Conservation (phyloP, 495 filamentous ascomycete species). For the Talaromyces trachyspermus region DNA sequence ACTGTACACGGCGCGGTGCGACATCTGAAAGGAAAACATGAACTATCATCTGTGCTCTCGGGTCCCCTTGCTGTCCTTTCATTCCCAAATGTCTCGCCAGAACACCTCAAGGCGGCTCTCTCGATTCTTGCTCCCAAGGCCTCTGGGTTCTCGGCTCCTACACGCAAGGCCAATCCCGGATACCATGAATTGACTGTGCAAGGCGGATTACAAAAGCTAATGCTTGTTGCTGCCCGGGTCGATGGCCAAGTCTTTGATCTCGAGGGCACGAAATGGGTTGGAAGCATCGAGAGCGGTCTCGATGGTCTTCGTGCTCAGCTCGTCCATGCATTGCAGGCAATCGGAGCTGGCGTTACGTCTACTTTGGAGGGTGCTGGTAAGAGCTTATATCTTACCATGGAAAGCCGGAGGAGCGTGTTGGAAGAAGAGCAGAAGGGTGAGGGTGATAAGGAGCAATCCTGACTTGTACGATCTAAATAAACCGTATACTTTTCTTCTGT, state of each 20-base stretch:
- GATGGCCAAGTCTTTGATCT: slow-evolving; percentile 76
- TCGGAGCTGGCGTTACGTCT: slow-evolving; percentile 64
- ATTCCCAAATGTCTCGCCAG: slow-evolving; percentile 76
- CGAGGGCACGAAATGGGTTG: slow-evolving; percentile 74
- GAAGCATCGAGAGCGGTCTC: slow-evolving; percentile 72
- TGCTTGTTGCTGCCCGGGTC: slow-evolving; percentile 77
- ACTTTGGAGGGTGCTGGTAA: slow-evolving; percentile 67
- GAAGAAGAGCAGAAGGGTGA: slow-evolving; percentile 58
- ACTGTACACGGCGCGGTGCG: slow-evolving; percentile 55
- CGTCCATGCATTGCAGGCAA: slow-evolving; percentile 64
- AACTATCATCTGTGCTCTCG: slow-evolving; percentile 67
- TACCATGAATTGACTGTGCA: slow-evolving; percentile 74
- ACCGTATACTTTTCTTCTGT: slow-evolving; percentile 22
- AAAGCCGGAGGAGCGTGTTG: slow-evolving; percentile 67
- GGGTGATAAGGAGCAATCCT: slow-evolving; percentile 31
- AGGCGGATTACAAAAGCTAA: slow-evolving; percentile 73
- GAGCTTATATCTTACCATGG: slow-evolving; percentile 76
- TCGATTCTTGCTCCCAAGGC: slow-evolving; percentile 64
- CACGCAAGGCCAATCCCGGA: slow-evolving; percentile 62
- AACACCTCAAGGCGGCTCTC: slow-evolving; percentile 71
- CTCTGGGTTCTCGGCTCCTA: slow-evolving; percentile 68
- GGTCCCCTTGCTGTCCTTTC: slow-evolving; percentile 73
- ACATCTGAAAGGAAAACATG: slow-evolving; percentile 46
- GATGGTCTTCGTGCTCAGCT: slow-evolving; percentile 78
- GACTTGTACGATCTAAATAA: background rate